Conservation (phyloP, 176 grass and related monocot genomes). For the Oryza meyeriana region DNA sequence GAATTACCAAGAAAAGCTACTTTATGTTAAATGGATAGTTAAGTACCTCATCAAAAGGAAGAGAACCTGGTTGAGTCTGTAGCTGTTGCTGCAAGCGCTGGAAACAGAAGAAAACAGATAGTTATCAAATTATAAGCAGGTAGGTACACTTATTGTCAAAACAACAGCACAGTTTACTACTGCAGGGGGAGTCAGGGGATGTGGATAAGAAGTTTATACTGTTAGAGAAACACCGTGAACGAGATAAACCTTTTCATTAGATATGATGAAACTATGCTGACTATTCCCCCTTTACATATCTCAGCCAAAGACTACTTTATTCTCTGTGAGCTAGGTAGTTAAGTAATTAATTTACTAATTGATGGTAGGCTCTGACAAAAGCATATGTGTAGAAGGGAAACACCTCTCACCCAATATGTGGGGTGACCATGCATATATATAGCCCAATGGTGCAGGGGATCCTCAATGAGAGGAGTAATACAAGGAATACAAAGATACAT, state of each 20-base stretch:
- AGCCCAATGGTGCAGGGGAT: no score
- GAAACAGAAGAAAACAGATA: constrained; percentile 25
- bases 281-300: neutral
- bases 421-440: no score
- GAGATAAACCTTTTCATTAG: neutral
- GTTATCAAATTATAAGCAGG: constrained; percentile 14
- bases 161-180: neutral
- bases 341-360: neutral
- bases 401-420: no score
- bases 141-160: constrained; percentile 3
- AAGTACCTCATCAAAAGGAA: constrained; percentile 87
- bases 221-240: neutral
- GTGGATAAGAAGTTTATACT: neutral
- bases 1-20: neutral
- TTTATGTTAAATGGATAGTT: constrained; percentile 11
- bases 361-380: neutral
- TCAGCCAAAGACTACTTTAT: neutral
- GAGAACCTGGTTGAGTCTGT: constrained; percentile 71
- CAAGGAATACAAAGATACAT: no score
- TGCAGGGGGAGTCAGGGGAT: neutral
- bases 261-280: neutral
- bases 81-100: constrained; percentile 87
- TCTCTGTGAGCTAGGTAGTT: neutral
- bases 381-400: no score
- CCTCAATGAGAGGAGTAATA: no score